A percentile compares a stretch with the other conserved stretches of the same genome.
Evolutionary conservation across 148 eudicot genomes (phyloP).

Genomic region (Hydrangea macrophylla): DNA sequence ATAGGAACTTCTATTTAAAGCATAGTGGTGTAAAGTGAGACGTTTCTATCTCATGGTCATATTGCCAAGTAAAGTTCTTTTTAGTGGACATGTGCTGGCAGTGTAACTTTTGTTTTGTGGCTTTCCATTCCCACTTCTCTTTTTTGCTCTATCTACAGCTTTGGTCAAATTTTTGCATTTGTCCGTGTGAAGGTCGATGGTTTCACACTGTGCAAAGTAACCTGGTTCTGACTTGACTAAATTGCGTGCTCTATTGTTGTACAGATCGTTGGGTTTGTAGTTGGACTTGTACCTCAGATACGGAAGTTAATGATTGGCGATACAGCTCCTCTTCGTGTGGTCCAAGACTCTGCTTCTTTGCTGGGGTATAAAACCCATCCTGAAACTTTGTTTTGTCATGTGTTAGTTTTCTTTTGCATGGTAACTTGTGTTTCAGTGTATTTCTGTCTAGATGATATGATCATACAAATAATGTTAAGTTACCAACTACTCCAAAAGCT

Average conservation of each 20-base stretch:
- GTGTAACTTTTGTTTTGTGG: no score
- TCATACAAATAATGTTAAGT: neutral
- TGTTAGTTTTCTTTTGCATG: neutral
- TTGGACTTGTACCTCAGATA: slow-evolving; percentile 57
- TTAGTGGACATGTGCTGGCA: neutral
- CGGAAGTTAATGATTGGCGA: slow-evolving; percentile 51
- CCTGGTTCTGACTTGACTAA: slow-evolving; percentile 8
- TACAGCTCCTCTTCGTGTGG: slow-evolving; percentile 68
- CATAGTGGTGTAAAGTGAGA: neutral
- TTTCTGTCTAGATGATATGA: neutral
- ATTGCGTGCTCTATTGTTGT: neutral
- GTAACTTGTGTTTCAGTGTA: neutral
- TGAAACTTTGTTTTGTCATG: neutral
- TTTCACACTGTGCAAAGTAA: neutral
- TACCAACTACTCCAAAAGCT: neutral
- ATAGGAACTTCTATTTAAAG: neutral
- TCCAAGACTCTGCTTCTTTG: slow-evolving; percentile 57
- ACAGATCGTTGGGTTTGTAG: slow-evolving; percentile 64
- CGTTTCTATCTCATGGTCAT: neutral
- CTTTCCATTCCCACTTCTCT: neutral
- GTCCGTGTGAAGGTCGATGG: neutral
- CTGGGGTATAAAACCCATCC: slow-evolving; percentile 46
- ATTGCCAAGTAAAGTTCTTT: neutral
- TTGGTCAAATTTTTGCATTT: neutral
- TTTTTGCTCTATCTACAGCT: neutral